Base-by-base conservation (phyloP, 1,284 basidiomycete genomes). In the Ustilago lituana region DNA sequence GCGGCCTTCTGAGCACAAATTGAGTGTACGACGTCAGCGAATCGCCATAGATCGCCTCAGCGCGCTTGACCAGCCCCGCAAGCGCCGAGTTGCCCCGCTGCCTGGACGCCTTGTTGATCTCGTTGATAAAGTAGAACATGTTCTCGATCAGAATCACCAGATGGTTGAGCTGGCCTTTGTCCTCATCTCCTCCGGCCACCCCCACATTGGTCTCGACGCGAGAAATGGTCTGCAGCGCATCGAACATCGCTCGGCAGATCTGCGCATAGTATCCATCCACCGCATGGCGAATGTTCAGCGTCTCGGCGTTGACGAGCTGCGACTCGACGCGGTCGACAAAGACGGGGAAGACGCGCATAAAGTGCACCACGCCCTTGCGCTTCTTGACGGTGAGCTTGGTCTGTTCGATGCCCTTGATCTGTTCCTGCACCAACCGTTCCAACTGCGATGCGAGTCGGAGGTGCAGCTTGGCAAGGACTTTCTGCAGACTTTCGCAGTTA, bases 141-240 rank as follows among this genome's bases (percentile, higher is more conserved):
- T 98, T 98, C 83, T 97, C 95, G 61, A 98, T 92, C 69, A 98
- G 86, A 75, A 97, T 90, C 71, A 98, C 92, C 79, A 96, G 92
- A 77, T 94, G 96, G 82, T 98, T 97, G 51, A 98, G 86, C 80
- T 95, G 92, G 1, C 93, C 93, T 83, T 98, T 98, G 83, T 95
- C 95, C 23, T 82, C 79, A 51, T 79, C 80, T 2, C 38, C 20
- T 79, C 82, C 71, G 91, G 78, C 9, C 75, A 77, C 26, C 82
- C 82, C 65, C 9, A 67, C 78, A n/a, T n/a, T n/a, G 1, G 90
- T 90, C 56, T 93, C 90, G 84, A 93, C 85, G 82, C 94, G 95
- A 10, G 93, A 93, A 17, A 97, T 93, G 63, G 96, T 92, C 83
- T 94, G 94, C 51, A 98, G 83, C 15, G 89, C 90, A 40, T 93